Percentiles rank a stretch among this genome's conserved stretches.
Evolutionary conservation across 1,139 yeast genomes (phyloP).

Genomic region (Magnusiomyces paraingens): DNA sequence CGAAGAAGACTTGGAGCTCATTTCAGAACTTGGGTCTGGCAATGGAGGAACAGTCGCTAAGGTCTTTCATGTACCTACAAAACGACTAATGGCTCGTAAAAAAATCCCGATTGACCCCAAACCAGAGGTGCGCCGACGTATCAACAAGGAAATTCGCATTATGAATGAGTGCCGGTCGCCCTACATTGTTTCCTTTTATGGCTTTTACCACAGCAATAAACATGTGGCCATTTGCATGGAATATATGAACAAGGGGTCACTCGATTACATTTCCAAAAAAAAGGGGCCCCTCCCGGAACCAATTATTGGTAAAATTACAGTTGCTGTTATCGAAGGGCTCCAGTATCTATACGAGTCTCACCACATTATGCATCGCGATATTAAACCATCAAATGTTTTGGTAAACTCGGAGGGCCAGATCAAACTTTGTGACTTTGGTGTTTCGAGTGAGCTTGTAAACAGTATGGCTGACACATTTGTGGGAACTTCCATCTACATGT

Average conservation of each 20-base stretch:
- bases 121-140: slow-evolving; percentile 73
- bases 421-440: slow-evolving; percentile 91
- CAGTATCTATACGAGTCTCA: slow-evolving; percentile 74
- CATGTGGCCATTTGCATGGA: slow-evolving; percentile 89
- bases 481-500: slow-evolving; percentile 96
- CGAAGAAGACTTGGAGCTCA: slow-evolving; percentile 62
- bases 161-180: slow-evolving; percentile 83
- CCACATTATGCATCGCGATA: slow-evolving; percentile 86
- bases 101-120: slow-evolving; percentile 82
- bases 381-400: slow-evolving; percentile 83
- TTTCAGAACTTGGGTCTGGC: slow-evolving; percentile 83
- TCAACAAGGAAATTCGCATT: slow-evolving; percentile 79
- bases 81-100: slow-evolving; percentile 85
- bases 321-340: slow-evolving; percentile 72
- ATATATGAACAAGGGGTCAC: slow-evolving; percentile 89
- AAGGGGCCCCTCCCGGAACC: slow-evolving; percentile 54
- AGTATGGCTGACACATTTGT: slow-evolving; percentile 96
- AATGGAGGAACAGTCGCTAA: slow-evolving; percentile 91
- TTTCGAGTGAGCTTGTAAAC: slow-evolving; percentile 80
- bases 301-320: slow-evolving; percentile 68
- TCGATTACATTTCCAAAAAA: slow-evolving; percentile 62
- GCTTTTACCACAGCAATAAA: slow-evolving; percentile 67
- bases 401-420: slow-evolving; percentile 74
- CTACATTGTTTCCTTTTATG: slow-evolving; percentile 81
- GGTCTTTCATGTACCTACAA: slow-evolving; percentile 82